Base-by-base conservation (phyloP, 257 asterid genomes). In the Lycium barbarum region DNA sequence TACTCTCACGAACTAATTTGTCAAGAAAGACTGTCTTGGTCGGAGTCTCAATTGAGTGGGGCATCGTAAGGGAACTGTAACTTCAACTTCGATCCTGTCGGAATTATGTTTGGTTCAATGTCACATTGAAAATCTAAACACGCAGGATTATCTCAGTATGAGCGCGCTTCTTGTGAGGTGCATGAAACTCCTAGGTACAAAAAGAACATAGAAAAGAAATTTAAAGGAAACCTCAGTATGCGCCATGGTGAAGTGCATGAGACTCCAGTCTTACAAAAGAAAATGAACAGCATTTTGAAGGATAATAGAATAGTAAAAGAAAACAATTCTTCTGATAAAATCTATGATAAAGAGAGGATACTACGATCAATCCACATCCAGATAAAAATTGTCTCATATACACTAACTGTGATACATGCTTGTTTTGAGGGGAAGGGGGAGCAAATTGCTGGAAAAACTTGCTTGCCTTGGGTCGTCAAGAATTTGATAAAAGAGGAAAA, bases 371-470 rank as follows among this genome's bases (percentile, higher is more conserved):
- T 38, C 26, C 1, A 43, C 17, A 71, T 43, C 57, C 5, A 43
- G 9, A 71, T 71, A 71, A 71, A 71, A 71, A 71, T 43, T 43
- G 79, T 71, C 79, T 9, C 79, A 71, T 71, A 43, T 71, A 71
- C 79, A 68, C 26, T 68, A 71, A 26, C 79, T 18, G 79, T 2
- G 18, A 71, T 71, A 71, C 79, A 71, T 71, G 79, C 79, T 43
- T 71, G 79, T 43, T 71, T 43, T 43, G 79, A n/a, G 35, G 79
- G 79, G 79, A 43, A 71, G 79, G 79, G 79, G 57, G 18, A 71
- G 57, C 57, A 43, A 18, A 71, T 71, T 43, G 79, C 79, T 4
- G 79, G 10, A 43, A 71, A 71, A 43, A 43, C 79, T 17, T 71
- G 79, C 55, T 40, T 3, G 15, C 54, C 74, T 68, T 18, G 79